Evolutionary conservation across 1,284 basidiomycete genomes (phyloP).

Genomic region (Lentinula novae-zelandiae): DNA sequence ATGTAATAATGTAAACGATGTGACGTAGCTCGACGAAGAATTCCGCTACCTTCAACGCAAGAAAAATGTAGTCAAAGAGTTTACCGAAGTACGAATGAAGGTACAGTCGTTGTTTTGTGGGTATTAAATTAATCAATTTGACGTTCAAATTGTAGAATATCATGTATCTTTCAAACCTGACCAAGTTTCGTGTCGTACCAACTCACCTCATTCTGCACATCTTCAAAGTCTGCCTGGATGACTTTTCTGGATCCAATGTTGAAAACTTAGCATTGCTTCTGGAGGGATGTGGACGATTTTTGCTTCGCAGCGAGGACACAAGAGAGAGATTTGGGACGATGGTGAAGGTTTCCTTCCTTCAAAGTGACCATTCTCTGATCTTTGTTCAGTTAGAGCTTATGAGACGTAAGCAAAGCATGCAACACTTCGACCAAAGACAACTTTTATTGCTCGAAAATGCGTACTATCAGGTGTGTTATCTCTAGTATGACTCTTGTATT

Average conservation of each 20-base stretch:
- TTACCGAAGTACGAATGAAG: slow-evolving; percentile 83
- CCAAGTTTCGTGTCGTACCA: slow-evolving; percentile 94
- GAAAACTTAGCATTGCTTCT: slow-evolving; percentile 91
- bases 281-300: slow-evolving; percentile 92
- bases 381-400: slow-evolving; percentile 80
- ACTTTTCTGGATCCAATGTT: slow-evolving; percentile 89
- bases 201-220: slow-evolving; percentile 91
- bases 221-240: slow-evolving; percentile 95
- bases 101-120: slow-evolving; percentile 32
- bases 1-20: slow-evolving; percentile 1
- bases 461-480: slow-evolving; percentile 80
- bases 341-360: slow-evolving; percentile 41
- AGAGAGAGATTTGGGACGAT: slow-evolving; percentile 80
- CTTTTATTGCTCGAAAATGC: slow-evolving; percentile 93
- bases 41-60: slow-evolving; percentile 96
- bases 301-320: slow-evolving; percentile 87
- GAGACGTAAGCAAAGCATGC: slow-evolving; percentile 89
- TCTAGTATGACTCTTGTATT: neutral
- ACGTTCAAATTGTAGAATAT: slow-evolving; percentile 61
- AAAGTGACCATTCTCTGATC: slow-evolving; percentile 3
- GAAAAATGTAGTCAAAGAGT: slow-evolving; percentile 86
- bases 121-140: neutral
- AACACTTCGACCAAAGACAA: slow-evolving; percentile 91
- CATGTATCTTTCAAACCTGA: slow-evolving; percentile 86
- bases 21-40: slow-evolving; percentile 85